Evolutionary conservation across 345 rosid genomes (phyloP).

Genomic region (Arabidopsis arenosa): DNA sequence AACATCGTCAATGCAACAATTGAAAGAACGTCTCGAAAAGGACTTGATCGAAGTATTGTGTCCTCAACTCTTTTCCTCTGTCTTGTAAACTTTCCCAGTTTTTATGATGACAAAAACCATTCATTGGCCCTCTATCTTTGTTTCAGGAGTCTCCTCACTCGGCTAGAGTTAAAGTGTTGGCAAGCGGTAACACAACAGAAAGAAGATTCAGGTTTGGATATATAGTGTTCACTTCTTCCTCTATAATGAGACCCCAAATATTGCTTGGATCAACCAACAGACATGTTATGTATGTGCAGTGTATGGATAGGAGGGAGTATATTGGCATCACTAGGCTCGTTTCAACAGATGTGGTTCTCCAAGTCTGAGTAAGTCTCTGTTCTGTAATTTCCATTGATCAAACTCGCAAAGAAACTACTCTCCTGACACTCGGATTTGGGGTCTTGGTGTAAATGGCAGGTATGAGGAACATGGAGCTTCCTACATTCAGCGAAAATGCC

Average conservation of each 20-base stretch:
- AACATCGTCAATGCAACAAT: slow-evolving; percentile 97
- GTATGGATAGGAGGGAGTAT: slow-evolving; percentile 99
- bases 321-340: slow-evolving; percentile 98
- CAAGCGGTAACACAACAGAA: slow-evolving; percentile 86
- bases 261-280: neutral
- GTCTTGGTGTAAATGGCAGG: slow-evolving; percentile 52
- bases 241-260: neutral
- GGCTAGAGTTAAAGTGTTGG: slow-evolving; percentile 95
- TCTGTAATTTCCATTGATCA: neutral
- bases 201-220: slow-evolving; percentile 89
- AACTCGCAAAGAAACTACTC: slow-evolving; percentile 18
- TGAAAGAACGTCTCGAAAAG: slow-evolving; percentile 98
- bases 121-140: slow-evolving; percentile 23
- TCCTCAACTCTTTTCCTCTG: slow-evolving; percentile 7
- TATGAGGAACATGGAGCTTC: slow-evolving; percentile 98
- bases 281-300: slow-evolving; percentile 54
- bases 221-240: slow-evolving; percentile 23
- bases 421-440: slow-evolving; percentile 2
- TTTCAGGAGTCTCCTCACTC: slow-evolving; percentile 98
- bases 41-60: slow-evolving; percentile 84
- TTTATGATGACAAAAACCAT: neutral
- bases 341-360: slow-evolving; percentile 99
- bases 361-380: slow-evolving; percentile 46
- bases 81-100: neutral
- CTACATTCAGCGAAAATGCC: slow-evolving; percentile 94